A percentile compares a stretch with the other conserved stretches of the same genome.
phyloP scores from a whole-genome alignment of 2,329 filamentous ascomycete species.

The Triangularia verruculosa region DNA sequence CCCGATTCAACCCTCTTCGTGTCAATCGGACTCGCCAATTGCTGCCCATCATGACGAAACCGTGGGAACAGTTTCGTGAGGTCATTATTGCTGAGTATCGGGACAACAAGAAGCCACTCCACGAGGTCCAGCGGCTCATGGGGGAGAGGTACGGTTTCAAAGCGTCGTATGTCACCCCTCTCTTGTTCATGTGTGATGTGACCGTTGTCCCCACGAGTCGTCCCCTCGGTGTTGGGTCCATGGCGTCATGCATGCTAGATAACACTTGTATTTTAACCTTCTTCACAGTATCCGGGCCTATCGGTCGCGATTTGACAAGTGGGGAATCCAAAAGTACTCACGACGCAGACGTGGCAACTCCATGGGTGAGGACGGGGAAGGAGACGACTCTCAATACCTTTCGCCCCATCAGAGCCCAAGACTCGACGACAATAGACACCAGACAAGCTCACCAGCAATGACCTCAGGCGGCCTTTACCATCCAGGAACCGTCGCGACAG shows the following conservation, averaged over 20 bases:
- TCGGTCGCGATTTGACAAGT: conserved; percentile 45
- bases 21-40: conserved; percentile 1
- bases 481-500: neutral
- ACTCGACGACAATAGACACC: conserved; percentile 8
- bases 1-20: neutral
- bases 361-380: neutral
- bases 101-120: conserved; percentile 38
- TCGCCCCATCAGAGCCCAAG: conserved; percentile 7
- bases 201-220: no score
- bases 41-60: conserved; percentile 41
- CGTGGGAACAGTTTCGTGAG: conserved; percentile 39
- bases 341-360: conserved; percentile 27
- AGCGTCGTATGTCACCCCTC: conserved; percentile 38
- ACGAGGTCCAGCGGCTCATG: conserved; percentile 43
- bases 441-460: conserved; percentile 12
- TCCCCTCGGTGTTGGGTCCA: neutral
- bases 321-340: conserved; percentile 48
- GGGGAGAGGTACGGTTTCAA: conserved; percentile 38
- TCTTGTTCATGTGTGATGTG: neutral
- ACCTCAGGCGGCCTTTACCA: conserved; percentile 2
- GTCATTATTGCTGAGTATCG: conserved; percentile 43
- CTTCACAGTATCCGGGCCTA: conserved; percentile 40
- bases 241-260: neutral
- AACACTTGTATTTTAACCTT: neutral
- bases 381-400: conserved; percentile 7